Evolutionary conservation across 805 yeast genomes (phyloP), one percentile per base, ranked within the genome.

Genomic region (Suhomyces kilbournensis): DNA sequence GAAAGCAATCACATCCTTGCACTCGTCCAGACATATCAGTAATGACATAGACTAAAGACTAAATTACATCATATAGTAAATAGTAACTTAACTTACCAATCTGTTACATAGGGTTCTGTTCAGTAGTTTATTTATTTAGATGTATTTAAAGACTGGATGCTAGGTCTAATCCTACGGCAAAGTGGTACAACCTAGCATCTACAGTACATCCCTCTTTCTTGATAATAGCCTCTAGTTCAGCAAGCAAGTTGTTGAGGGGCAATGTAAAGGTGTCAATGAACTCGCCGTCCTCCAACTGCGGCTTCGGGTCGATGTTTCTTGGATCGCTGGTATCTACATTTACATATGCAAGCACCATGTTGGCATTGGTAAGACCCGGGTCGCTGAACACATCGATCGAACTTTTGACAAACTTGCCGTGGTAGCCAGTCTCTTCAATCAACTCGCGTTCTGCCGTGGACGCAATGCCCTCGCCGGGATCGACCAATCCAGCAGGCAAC

Each of bases 401-500:
- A 53, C 60, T 63, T 19, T 64, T 62, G 15, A 57, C 55, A 46
- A 83, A 85, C 43, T 70, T 80, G 7, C 97, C 97, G 44, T 85
- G 74, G 65, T 88, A 92, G 0, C 99, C 99, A 0, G 98, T 92
- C 65, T 93, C 99, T 68, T 93, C 99, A 47, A 80, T 79, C 57
- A 93, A 71, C 67, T 93, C 99, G 56, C 99, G 79, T 49, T 85
- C 75, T 0, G 99, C 98, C 38, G 97, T 90, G 4, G 80, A 69
- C 57, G 84, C 91, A 25, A 90, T 69, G 1, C 85, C 67, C 67
- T 94, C 98, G 49, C 82, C 79, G 1, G 92, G 90, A 67, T 93
- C 99, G 42, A 94, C 80, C 56, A 93, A 75, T 0, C 99, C 99
- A 0, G 99, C 99, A 0, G 99, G 99, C 66, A 92, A 79, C 69